Conservation (phyloP, 306 rosid genomes). For the Psophocarpus tetragonolobus region DNA sequence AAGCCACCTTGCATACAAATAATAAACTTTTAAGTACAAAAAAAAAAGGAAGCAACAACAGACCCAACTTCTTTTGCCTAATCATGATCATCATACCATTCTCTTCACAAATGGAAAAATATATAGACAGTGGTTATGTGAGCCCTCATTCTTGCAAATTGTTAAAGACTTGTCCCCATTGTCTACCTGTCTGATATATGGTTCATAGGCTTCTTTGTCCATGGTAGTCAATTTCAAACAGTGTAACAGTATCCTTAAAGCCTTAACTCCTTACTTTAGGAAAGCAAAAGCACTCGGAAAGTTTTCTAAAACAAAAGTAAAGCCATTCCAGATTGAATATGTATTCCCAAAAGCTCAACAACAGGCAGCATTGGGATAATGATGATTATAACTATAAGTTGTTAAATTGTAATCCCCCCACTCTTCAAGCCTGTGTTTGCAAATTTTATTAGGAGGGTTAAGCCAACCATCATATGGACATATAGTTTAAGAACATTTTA, state of each 20-base stretch:
- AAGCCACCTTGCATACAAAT: slow-evolving; percentile 30
- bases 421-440: slow-evolving; percentile 17
- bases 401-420: slow-evolving; percentile 13
- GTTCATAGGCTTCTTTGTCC: slow-evolving; percentile 31
- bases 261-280: slow-evolving; percentile 21
- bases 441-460: slow-evolving; percentile 23
- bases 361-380: slow-evolving; percentile 20
- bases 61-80: slow-evolving; percentile 9
- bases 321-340: slow-evolving; percentile 31
- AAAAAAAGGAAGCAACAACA: slow-evolving; percentile 10
- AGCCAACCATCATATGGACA: neutral
- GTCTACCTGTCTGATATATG: slow-evolving; percentile 26
- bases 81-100: slow-evolving; percentile 39
- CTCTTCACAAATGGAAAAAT: slow-evolving; percentile 27
- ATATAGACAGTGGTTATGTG: slow-evolving; percentile 16
- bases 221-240: slow-evolving; percentile 38
- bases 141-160: neutral
- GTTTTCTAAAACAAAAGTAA: slow-evolving; percentile 33
- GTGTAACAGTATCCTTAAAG: slow-evolving; percentile 16
- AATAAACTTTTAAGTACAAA: neutral
- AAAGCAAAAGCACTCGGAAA: slow-evolving; percentile 37
- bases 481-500: slow-evolving; percentile 24
- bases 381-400: slow-evolving; percentile 8
- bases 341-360: slow-evolving; percentile 43
- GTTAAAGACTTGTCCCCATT: slow-evolving; percentile 23